phyloP scores from a whole-genome alignment of 1,284 basidiomycete genomes.

The Leccinum proximum region DNA sequence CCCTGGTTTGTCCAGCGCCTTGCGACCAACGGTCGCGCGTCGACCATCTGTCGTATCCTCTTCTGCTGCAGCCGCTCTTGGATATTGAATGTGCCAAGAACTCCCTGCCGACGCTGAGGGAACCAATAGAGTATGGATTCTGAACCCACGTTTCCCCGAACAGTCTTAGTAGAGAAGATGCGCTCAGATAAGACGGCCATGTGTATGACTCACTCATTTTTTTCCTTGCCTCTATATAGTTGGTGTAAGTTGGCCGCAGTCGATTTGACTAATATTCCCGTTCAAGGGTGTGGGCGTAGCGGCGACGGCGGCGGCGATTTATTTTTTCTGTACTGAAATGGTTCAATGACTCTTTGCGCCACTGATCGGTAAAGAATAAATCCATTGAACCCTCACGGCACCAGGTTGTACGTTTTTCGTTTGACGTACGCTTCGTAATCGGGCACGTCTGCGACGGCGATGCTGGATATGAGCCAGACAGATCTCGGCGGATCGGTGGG shows the following conservation, averaged over 20 bases:
- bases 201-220: neutral
- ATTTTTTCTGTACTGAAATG: constrained; percentile 1
- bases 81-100: constrained; percentile 4
- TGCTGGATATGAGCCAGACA: constrained; percentile 2
- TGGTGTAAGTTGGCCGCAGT: neutral
- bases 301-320: neutral
- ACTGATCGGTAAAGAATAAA: constrained; percentile 6
- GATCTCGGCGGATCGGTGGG: neutral
- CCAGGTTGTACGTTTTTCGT: neutral
- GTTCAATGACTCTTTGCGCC: constrained; percentile 4
- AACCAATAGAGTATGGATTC: constrained; percentile 5
- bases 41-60: constrained; percentile 36
- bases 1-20: constrained; percentile 27
- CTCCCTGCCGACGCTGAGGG: constrained; percentile 1
- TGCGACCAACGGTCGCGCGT: constrained; percentile 36
- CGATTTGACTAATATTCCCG: constrained; percentile 10
- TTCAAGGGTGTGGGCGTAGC: constrained; percentile 1
- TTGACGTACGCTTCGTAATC: constrained; percentile 2
- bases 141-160: neutral
- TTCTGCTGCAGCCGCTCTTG: constrained; percentile 16
- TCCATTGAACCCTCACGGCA: constrained; percentile 1
- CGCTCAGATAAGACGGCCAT: neutral
- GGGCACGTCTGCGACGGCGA: constrained; percentile 7
- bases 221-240: neutral
- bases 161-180: neutral